Evolutionary conservation across 306 rosid genomes (phyloP).

Genomic region (Coriaria nepalensis): DNA sequence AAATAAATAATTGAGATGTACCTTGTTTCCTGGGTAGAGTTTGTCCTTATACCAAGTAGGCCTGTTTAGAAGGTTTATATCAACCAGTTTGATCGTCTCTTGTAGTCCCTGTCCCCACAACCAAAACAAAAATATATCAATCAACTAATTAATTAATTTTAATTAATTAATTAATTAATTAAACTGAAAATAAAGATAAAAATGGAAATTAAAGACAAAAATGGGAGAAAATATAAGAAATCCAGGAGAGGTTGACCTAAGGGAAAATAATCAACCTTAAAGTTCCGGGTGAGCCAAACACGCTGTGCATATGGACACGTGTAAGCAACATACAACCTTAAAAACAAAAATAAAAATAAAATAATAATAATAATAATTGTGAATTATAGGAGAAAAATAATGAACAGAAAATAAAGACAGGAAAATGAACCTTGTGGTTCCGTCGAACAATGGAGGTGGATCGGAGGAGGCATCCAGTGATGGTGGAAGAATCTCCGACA

Average conservation of each 20-base stretch:
- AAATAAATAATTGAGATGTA: no score
- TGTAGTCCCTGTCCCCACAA: slow-evolving; percentile 41
- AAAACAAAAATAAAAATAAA: no score
- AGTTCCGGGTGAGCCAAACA: slow-evolving; percentile 68
- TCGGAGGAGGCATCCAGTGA: slow-evolving; percentile 38
- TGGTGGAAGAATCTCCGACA: slow-evolving; percentile 26
- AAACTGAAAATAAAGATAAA: no score
- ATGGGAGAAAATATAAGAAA: no score
- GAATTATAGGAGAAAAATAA: no score
- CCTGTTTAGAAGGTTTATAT: slow-evolving; percentile 46
- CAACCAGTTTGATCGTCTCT: slow-evolving; percentile 55
- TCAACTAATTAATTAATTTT: no score
- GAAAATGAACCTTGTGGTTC: slow-evolving; percentile 91
- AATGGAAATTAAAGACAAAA: no score
- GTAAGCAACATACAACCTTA: slow-evolving; percentile 41
- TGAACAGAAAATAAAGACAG: no score
- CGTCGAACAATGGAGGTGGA: slow-evolving; percentile 70
- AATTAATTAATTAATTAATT: no score
- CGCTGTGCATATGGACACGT: slow-evolving; percentile 77
- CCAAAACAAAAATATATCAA: no score
- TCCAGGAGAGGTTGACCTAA: no score
- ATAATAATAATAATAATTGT: no score
- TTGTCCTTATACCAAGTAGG: slow-evolving; percentile 84
- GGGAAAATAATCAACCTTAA: slow-evolving; percentile 31
- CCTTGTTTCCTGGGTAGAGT: slow-evolving; percentile 54